Conservation (phyloP, 1,284 basidiomycete species). For the Ceratobasidium papillatum region DNA sequence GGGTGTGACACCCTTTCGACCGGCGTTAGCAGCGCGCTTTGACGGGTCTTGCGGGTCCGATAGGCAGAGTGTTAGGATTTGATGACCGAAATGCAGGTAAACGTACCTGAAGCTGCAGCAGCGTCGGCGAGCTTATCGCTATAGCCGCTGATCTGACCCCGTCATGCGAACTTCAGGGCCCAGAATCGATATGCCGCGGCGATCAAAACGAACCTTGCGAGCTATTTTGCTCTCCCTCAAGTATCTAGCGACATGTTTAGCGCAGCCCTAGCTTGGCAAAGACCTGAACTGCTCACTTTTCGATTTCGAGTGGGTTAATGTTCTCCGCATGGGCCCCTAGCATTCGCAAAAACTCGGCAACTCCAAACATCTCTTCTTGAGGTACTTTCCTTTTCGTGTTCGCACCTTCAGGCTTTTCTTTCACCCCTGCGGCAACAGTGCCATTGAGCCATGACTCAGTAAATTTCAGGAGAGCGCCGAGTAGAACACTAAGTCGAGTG, state of each 20-base stretch:
- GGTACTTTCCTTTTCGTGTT: conserved; percentile 48
- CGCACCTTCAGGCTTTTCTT: conserved; percentile 48
- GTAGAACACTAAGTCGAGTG: conserved; percentile 76
- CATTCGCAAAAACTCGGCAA: conserved; percentile 68
- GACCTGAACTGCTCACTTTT: conserved; percentile 51
- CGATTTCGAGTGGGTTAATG: conserved; percentile 85
- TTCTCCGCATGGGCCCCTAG: conserved; percentile 74
- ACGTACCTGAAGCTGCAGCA: conserved; percentile 55
- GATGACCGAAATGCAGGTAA: not conserved
- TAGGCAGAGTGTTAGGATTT: not conserved
- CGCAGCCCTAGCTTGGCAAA: not conserved
- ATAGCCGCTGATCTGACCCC: conserved; percentile 78
- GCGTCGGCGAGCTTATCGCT: conserved; percentile 71
- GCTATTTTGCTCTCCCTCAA: conserved; percentile 85
- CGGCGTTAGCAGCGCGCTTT: conserved; percentile 46
- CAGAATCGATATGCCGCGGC: not conserved
- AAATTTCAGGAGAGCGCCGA: conserved; percentile 72
- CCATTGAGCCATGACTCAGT: conserved; percentile 57
- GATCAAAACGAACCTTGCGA: conserved; percentile 51
- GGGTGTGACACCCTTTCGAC: conserved; percentile 60
- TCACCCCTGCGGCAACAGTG: conserved; percentile 49
- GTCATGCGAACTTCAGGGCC: not conserved
- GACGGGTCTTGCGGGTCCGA: conserved; percentile 42
- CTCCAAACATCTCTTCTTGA: conserved; percentile 67
- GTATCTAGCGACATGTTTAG: conserved; percentile 58